A percentile compares a stretch with the other conserved stretches of the same genome.
phyloP scores from a whole-genome alignment of 805 yeast genomes.

The Barnettozyma botsteinii region DNA sequence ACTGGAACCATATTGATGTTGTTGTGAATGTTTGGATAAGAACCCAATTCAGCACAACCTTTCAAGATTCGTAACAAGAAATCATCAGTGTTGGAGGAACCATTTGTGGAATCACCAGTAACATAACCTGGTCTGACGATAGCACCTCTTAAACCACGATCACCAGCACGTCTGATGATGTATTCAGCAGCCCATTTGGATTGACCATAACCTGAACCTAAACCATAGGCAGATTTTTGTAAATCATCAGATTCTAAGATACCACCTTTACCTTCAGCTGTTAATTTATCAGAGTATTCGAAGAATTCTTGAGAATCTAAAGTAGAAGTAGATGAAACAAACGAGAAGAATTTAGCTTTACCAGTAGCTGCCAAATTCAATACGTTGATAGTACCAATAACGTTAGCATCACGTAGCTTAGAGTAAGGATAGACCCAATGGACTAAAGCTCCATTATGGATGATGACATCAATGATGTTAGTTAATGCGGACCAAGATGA shows the following conservation, averaged over 20 bases:
- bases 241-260: constrained; percentile 79
- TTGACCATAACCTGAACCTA: constrained; percentile 95
- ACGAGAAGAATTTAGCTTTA: constrained; percentile 78
- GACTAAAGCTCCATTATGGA: constrained; percentile 96
- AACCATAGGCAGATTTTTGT: constrained; percentile 72
- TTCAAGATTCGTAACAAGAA: constrained; percentile 90
- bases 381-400: constrained; percentile 78
- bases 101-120: constrained; percentile 77
- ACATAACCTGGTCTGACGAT: constrained; percentile 95
- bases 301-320: constrained; percentile 81
- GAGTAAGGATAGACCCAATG: constrained; percentile 98
- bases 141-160: constrained; percentile 79
- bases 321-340: constrained; percentile 94
- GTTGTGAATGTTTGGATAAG: constrained; percentile 79
- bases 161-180: constrained; percentile 82
- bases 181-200: constrained; percentile 97
- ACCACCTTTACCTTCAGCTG: constrained; percentile 62
- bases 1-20: constrained; percentile 96
- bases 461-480: constrained; percentile 65
- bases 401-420: constrained; percentile 88
- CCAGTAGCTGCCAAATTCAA: constrained; percentile 68
- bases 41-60: constrained; percentile 86
- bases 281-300: constrained; percentile 64
- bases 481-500: constrained; percentile 54
- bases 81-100: constrained; percentile 94